A percentile compares a stretch with the other conserved stretches of the same genome.
phyloP scores from a whole-genome alignment of 163 green algal genomes.

The Chloromonas sp. region DNA sequence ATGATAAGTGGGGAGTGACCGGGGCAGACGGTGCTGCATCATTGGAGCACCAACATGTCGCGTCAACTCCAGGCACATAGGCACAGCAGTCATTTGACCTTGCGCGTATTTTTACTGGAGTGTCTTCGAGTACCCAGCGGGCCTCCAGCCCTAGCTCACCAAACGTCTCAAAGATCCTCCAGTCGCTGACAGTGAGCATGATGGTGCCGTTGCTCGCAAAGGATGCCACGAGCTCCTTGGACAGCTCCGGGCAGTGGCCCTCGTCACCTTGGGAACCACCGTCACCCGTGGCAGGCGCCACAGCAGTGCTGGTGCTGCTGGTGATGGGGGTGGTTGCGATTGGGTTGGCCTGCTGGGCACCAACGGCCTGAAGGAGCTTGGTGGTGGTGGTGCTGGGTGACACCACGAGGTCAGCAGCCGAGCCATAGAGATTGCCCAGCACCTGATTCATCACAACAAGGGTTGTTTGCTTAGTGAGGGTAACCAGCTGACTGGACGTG shows the following conservation, averaged over 20 bases:
- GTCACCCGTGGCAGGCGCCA: no score
- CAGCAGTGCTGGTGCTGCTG: neutral
- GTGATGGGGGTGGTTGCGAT: neutral
- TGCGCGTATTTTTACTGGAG: no score
- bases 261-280: neutral
- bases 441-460: neutral
- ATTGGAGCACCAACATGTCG: no score
- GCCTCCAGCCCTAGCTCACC: conserved; percentile 9
- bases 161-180: conserved; percentile 37
- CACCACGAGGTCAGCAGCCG: neutral
- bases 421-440: neutral
- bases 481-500: no score
- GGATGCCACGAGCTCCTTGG: conserved; percentile 20
- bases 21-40: no score
- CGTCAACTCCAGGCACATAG: no score
- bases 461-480: no score
- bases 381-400: neutral
- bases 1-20: no score
- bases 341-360: neutral
- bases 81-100: no score
- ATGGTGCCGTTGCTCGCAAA: conserved; percentile 33
- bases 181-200: conserved; percentile 39
- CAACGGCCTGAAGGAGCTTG: neutral
- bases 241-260: conserved; percentile 17
- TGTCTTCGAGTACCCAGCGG: no score